These are phyloP conservation scores for Tubosaeta sp. DNA, from an alignment of 768 basidiomycete species.

Conservation along the genomic window DNA sequence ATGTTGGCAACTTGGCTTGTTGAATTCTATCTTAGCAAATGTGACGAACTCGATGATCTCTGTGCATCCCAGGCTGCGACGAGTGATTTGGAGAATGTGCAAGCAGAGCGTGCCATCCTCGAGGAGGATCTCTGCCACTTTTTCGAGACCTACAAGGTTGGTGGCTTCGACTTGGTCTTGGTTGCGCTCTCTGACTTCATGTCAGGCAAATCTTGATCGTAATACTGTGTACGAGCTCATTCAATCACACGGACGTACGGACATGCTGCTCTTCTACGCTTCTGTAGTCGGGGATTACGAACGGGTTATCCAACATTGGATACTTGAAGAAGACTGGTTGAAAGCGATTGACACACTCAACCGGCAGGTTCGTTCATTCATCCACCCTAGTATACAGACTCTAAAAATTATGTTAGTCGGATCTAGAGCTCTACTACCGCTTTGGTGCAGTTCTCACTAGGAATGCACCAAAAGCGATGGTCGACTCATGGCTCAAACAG, in stretches of 20 bases:
- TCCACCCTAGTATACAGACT: background rate
- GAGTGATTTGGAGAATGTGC: constrained; percentile 80
- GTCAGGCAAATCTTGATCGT: constrained; percentile 79
- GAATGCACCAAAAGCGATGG: constrained; percentile 81
- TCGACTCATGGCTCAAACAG: constrained; percentile 90
- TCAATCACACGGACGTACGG: constrained; percentile 86
- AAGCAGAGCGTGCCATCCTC: constrained; percentile 72
- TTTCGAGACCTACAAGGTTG: constrained; percentile 89
- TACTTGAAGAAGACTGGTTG: constrained; percentile 87
- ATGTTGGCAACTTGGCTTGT: constrained; percentile 98
- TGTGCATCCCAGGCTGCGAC: constrained; percentile 82
- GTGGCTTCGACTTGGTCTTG: constrained; percentile 4
- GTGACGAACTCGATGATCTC: constrained; percentile 92
- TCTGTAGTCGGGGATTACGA: constrained; percentile 74
- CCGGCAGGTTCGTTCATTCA: constrained; percentile 58
- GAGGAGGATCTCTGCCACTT: constrained; percentile 94
- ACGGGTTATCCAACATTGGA: constrained; percentile 87
- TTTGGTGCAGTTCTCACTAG: constrained; percentile 87
- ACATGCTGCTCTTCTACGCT: constrained; percentile 90
- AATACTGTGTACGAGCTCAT: constrained; percentile 90
- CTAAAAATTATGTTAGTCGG: constrained; percentile 44
- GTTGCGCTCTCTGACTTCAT: background rate
- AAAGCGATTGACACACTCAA: constrained; percentile 89
- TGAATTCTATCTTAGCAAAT: constrained; percentile 95
- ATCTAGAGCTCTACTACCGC: constrained; percentile 87